These are phyloP conservation scores for Ephemerocybe angulata DNA, from an alignment of 768 basidiomycete genomes.

Conservation along the genomic window DNA sequence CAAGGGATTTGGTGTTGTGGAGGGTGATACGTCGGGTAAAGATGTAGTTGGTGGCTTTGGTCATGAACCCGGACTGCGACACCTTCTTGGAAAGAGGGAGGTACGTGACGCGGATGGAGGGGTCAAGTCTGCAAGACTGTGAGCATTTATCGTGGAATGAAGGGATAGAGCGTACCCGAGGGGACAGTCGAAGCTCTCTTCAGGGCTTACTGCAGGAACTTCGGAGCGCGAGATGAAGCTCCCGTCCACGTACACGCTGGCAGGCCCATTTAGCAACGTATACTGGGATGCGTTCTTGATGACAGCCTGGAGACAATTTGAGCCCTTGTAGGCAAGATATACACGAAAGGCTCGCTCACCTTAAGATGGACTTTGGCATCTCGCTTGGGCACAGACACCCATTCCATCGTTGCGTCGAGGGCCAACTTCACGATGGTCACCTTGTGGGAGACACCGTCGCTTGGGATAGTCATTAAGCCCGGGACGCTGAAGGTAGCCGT, in stretches of 20 bases:
- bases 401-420: constrained; percentile 37
- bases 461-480: constrained; percentile 39
- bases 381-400: constrained; percentile 38
- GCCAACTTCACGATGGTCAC: constrained; percentile 37
- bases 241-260: constrained; percentile 53
- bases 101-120: constrained; percentile 39
- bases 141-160: not conserved
- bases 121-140: constrained; percentile 29
- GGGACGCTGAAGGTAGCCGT: constrained; percentile 40
- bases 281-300: constrained; percentile 55
- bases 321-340: not conserved
- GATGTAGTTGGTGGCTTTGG: constrained; percentile 26
- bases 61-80: constrained; percentile 32
- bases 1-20: constrained; percentile 36
- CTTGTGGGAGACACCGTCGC: constrained; percentile 37
- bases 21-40: constrained; percentile 39
- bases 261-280: constrained; percentile 43
- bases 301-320: constrained; percentile 30
- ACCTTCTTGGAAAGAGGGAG: constrained; percentile 33
- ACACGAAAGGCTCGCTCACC: constrained; percentile 17
- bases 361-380: constrained; percentile 37
- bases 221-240: constrained; percentile 49
- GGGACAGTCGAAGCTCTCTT: constrained; percentile 43
- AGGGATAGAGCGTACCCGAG: constrained; percentile 33
- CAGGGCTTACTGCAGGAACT: constrained; percentile 38